Percentiles rank a stretch among this genome's conserved stretches.
Evolutionary conservation across 2,329 filamentous ascomycete species (phyloP).

Genomic region (Mycosphaerelloides madeirae): DNA sequence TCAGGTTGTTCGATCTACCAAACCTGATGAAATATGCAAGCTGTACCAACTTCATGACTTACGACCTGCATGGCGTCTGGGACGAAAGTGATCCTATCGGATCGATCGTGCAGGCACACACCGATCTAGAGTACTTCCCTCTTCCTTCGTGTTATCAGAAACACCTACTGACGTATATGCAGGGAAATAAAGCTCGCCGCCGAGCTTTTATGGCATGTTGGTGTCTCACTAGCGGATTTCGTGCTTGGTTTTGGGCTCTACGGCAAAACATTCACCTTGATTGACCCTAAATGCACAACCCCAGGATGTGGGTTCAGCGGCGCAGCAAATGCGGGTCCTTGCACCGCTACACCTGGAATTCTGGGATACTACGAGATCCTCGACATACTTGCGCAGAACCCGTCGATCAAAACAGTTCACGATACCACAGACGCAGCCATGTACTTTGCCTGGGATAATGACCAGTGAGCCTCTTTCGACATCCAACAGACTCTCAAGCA

Average conservation of each 20-base stretch:
- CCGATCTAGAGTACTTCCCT: too few relatives aligned
- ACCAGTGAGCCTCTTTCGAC: too few relatives aligned
- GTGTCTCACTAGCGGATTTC: slow-evolving; percentile 40
- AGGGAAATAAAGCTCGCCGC: slow-evolving; percentile 43
- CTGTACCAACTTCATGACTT: slow-evolving; percentile 15
- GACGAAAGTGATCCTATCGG: slow-evolving; percentile 15
- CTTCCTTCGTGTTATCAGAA: too few relatives aligned
- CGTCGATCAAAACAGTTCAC: too few relatives aligned
- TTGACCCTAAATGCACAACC: slow-evolving; percentile 17
- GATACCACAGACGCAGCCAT: too few relatives aligned
- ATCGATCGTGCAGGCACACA: not conserved
- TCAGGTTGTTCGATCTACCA: slow-evolving; percentile 15
- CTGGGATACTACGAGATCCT: not conserved
- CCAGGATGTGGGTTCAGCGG: slow-evolving; percentile 18
- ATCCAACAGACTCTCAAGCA: too few relatives aligned
- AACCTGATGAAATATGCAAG: slow-evolving; percentile 6
- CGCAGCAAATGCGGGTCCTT: not conserved
- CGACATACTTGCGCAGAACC: too few relatives aligned
- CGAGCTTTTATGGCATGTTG: slow-evolving; percentile 45
- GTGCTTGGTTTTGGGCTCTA: slow-evolving; percentile 47
- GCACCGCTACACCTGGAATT: not conserved
- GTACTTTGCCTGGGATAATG: too few relatives aligned
- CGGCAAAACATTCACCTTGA: slow-evolving; percentile 34
- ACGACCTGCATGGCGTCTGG: slow-evolving; percentile 5
- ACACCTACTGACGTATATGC: too few relatives aligned